Evolutionary conservation across 441 rosid species (phyloP), one percentile per base, ranked within the genome.

Genomic region (Mallotus japonicus): DNA sequence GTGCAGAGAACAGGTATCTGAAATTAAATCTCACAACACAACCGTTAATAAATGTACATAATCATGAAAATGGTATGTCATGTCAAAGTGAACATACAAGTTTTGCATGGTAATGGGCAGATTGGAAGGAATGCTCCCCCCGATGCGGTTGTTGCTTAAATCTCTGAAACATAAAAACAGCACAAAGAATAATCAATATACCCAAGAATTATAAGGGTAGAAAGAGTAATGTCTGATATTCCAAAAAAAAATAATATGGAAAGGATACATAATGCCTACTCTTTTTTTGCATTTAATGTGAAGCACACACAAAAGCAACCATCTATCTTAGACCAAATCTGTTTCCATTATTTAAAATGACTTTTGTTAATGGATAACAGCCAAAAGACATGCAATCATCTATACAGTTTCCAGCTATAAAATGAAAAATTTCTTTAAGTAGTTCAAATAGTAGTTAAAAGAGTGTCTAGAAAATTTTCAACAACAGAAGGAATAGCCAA

Each of bases 91-190:
- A 49, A 81, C 97, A 60, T 89, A 95, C 99, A 93, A 65, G 83
- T 63, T 87, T 77, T 82, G 90, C 86, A 95, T 37, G 28, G 98
- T 85, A 75, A 73, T 74, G 8, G 99, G 99, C 70, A 95, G 86
- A 81, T 61, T 85, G 78, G 89, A 75, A 24, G 99, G 99, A 78
- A 95, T 92, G 80, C 67, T 82, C 62, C 99, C 99, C 44, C 99
- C 98, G 34, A 95, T 95, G 34, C 12, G 92, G 74, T 95, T 95
- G 86, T 86, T 92, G 88, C 97, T 93, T 49, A 95, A 85, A 80
- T 90, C 97, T 85, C 99, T 95, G 91, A 75, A 75, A 46, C 72
- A 37, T 67, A 70, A 77, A 71, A 71, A 1, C 4, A 58, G 51
- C 24, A 64, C 50, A 66, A 70, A 24, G 14, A 67, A 76, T 72